Evolutionary conservation across 164 flowering plant genomes (phyloP), one percentile per base, ranked within the genome.

Genomic region (Tinospora cordifolia): DNA sequence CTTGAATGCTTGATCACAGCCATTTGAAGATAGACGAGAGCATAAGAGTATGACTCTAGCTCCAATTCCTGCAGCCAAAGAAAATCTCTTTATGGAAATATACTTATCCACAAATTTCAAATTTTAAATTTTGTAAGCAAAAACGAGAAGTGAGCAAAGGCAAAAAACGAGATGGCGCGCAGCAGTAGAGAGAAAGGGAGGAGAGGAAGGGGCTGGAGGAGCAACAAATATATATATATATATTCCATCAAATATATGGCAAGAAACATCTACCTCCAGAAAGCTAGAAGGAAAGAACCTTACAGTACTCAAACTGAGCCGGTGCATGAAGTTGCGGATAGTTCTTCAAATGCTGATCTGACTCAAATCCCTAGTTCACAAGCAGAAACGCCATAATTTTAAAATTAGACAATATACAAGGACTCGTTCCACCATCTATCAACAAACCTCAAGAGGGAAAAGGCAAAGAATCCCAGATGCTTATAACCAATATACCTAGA

Each of bases 281-380:
- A 24, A 38, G 24, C 38, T 17, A 38, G n/a, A 13, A 22, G 24
- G 68, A 24, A 7, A 66, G 70, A 66, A 70, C 67, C 62, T 41
- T 70, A 75, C 77, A 70, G 67, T 65, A 70, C 12, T 70, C 77
- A 66, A 58, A 66, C 25, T 75, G 77, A 66, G 41, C 69, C 19
- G 63, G 21, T 24, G 74, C 62, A 46, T 75, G 67, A 66, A 59
- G 62, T 21, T 75, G 74, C 34, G 70, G 67, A 67, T 58, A 70
- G 60, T 72, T 58, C 73, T 70, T 65, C 51, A 60, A 26, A 21
- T 66, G 30, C 49, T 25, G 66, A 30, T 66, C 74, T 12, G 69
- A 44, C 44, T 54, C 74, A 66, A 70, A 66, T 40, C 58, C 74
- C 77, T 75, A 62, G 47, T 66, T 38, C 69, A 75, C 67, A 67